Evolutionary conservation across 2,329 filamentous ascomycete species (phyloP).

Genomic region (Fusarium pseudoanthophilum): DNA sequence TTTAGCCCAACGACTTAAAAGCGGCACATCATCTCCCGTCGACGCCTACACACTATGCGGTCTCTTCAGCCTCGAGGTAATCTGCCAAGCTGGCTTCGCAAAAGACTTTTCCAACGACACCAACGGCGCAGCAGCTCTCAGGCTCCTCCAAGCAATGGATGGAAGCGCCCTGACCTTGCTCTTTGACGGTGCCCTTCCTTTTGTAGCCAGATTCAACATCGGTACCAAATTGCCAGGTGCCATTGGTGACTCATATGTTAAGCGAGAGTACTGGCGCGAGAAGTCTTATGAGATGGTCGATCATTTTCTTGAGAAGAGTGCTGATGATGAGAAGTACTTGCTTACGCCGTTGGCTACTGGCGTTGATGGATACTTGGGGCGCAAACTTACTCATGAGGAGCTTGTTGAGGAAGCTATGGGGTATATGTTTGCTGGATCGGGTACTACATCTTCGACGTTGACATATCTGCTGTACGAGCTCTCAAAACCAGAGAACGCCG

Average conservation of each 20-base stretch:
- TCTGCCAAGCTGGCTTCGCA: neutral
- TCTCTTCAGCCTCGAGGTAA: neutral
- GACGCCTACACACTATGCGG: neutral
- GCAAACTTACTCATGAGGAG: neutral
- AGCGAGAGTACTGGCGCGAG: neutral
- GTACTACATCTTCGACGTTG: neutral
- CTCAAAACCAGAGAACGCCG: neutral
- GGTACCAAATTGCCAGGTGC: neutral
- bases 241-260: neutral
- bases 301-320: neutral
- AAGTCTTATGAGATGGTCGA: neutral
- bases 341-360: neutral
- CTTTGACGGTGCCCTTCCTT: neutral
- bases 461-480: neutral
- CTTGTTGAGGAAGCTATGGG: neutral
- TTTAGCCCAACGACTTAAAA: fast-evolving
- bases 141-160: neutral
- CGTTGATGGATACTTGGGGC: neutral
- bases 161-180: neutral
- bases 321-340: neutral
- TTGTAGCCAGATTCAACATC: neutral
- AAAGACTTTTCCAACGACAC: neutral
- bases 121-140: neutral
- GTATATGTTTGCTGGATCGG: neutral
- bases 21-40: neutral